Evolutionary conservation across 2,329 filamentous ascomycete species (phyloP).

Genomic region (Chaetomium sp.): DNA sequence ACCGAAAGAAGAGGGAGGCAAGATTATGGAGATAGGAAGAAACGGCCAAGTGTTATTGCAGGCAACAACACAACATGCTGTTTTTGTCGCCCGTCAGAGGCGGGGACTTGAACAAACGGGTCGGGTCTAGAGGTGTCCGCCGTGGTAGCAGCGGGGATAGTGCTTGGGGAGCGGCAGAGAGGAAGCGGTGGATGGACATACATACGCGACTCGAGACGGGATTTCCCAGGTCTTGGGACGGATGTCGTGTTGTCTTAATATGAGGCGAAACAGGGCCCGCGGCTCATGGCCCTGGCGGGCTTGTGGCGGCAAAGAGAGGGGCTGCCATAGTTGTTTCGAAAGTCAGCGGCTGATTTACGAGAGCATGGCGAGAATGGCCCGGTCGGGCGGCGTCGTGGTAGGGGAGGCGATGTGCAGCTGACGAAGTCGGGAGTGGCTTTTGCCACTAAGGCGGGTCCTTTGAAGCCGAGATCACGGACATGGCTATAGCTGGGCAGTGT

Average conservation of each 20-base stretch:
- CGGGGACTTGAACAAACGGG: background rate
- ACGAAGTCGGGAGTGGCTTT: slow-evolving; percentile 16
- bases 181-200: slow-evolving; percentile 2
- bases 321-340: slow-evolving; percentile 12
- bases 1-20: background rate
- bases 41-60: slow-evolving; percentile 6
- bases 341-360: slow-evolving; percentile 12
- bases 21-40: background rate
- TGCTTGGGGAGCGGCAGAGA: background rate
- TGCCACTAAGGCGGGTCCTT: slow-evolving; percentile 14
- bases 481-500: background rate
- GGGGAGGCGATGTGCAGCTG: slow-evolving; percentile 15
- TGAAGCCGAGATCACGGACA: slow-evolving; percentile 11
- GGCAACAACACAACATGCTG: slow-evolving; percentile 17
- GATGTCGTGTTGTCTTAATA: slow-evolving; percentile 10
- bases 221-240: background rate
- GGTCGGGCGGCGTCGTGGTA: slow-evolving; percentile 5
- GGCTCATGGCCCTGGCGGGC: slow-evolving; percentile 21
- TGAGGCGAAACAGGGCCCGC: slow-evolving; percentile 18
- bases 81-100: background rate
- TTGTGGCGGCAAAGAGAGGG: slow-evolving; percentile 22
- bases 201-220: slow-evolving; percentile 15
- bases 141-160: slow-evolving; percentile 4
- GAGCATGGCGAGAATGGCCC: slow-evolving; percentile 1
- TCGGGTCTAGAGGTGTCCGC: slow-evolving; percentile 3